These are phyloP conservation scores for Hypomyces perniciosus DNA, from an alignment of 2,329 filamentous ascomycete genomes.

Conservation along the genomic window DNA sequence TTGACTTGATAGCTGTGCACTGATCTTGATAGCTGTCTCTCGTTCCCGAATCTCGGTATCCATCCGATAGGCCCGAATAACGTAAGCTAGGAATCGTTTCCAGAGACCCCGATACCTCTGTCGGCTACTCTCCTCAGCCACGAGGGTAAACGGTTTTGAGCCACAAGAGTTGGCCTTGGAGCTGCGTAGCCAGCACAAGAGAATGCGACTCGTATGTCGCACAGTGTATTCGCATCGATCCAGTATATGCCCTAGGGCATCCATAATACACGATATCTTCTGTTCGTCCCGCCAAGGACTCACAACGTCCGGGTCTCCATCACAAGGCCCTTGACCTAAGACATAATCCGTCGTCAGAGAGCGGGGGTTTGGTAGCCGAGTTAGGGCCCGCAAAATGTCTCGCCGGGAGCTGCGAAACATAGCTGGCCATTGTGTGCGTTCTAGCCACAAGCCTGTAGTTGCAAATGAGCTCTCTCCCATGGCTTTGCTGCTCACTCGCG, in stretches of 20 bases:
- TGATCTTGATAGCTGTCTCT: not conserved
- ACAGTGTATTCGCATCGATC: slow-evolving; percentile 3
- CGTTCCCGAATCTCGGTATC: not conserved
- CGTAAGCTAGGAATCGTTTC: not conserved
- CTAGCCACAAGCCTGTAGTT: slow-evolving; percentile 3
- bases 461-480: slow-evolving; percentile 4
- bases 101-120: not conserved
- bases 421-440: slow-evolving; percentile 4
- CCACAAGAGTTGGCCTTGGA: not conserved
- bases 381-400: slow-evolving; percentile 3
- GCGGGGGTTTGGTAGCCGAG: not conserved
- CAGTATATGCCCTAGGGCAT: not conserved
- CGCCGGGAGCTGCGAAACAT: slow-evolving; percentile 2
- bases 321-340: slow-evolving; percentile 1
- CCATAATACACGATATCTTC: slow-evolving; percentile 5
- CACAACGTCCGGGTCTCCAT: not conserved
- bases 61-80: not conserved
- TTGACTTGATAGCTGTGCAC: not conserved
- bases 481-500: not conserved
- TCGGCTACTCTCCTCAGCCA: not conserved
- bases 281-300: slow-evolving; percentile 1
- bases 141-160: not conserved
- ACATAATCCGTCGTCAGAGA: not conserved
- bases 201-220: not conserved
- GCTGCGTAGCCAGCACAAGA: slow-evolving; percentile 1